Evolutionary conservation across 1,284 basidiomycete species (phyloP).

Genomic region (Heterobasidion annosum): DNA sequence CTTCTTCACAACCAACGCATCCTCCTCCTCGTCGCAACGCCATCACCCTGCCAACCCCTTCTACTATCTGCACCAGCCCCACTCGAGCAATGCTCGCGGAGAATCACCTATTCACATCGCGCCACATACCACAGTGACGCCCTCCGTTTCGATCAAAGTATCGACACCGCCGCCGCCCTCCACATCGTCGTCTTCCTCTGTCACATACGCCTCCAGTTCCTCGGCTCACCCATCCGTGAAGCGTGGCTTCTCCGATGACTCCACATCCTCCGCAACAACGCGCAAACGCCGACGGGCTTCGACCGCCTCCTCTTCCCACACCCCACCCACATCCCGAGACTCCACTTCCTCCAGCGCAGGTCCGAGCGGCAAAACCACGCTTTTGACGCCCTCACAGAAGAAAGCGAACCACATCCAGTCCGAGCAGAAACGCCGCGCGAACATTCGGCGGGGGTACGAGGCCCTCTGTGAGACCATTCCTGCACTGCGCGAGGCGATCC

Average conservation of each 20-base stretch:
- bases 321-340: constrained; percentile 3
- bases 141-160: background rate
- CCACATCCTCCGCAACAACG: constrained; percentile 2
- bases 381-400: constrained; percentile 60
- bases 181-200: constrained; percentile 8
- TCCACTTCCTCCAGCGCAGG: background rate
- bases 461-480: constrained; percentile 75
- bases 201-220: constrained; percentile 5
- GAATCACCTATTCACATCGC: background rate
- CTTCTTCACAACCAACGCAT: background rate
- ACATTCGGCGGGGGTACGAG: constrained; percentile 84
- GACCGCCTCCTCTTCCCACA: constrained; percentile 3
- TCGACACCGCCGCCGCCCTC: background rate
- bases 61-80: background rate
- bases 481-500: constrained; percentile 68
- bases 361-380: constrained; percentile 17
- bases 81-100: background rate
- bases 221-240: constrained; percentile 7
- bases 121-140: background rate
- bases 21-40: background rate
- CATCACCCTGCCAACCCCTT: background rate
- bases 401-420: constrained; percentile 91
- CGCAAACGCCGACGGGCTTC: constrained; percentile 9
- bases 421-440: constrained; percentile 86
- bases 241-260: constrained; percentile 10